Percentiles rank a stretch among this genome's conserved stretches.
These are phyloP conservation scores for Daldinia caldariorum DNA, from an alignment of 495 filamentous ascomycete genomes.

Conservation along the genomic window DNA sequence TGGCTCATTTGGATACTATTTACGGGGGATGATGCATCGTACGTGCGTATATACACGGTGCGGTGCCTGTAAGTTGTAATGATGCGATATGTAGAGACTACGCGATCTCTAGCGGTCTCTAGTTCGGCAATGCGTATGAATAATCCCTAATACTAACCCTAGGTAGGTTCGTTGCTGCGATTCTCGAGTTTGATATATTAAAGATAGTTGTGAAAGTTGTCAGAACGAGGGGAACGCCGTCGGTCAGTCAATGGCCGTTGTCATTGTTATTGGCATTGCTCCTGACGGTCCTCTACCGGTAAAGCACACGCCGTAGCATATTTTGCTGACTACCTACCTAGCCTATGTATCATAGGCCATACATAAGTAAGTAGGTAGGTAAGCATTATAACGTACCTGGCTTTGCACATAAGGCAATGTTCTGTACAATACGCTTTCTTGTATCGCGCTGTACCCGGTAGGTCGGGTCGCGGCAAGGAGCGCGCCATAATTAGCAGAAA, in stretches of 20 bases:
- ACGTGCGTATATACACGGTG: constrained; percentile 30
- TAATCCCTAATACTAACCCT: background rate
- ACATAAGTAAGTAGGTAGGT: background rate
- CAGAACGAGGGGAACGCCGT: background rate
- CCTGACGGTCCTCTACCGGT: background rate
- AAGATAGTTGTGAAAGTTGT: too few relatives aligned
- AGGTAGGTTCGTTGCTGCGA: background rate
- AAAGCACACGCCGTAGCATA: too few relatives aligned
- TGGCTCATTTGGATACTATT: constrained; percentile 40
- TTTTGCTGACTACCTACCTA: too few relatives aligned
- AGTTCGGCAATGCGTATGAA: background rate
- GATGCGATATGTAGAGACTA: constrained; percentile 2
- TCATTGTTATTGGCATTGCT: background rate
- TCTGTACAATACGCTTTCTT: background rate
- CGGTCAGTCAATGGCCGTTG: background rate
- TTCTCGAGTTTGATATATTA: constrained; percentile 1
- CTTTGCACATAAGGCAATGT: constrained; percentile 36
- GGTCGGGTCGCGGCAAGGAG: constrained; percentile 46
- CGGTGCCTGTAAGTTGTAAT: constrained; percentile 6
- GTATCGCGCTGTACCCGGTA: constrained; percentile 40
- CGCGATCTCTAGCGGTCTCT: constrained; percentile 15
- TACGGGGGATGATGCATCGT: constrained; percentile 29
- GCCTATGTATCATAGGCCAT: too few relatives aligned
- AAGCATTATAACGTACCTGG: constrained; percentile 20
- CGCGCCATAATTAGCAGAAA: constrained; percentile 47